These are phyloP conservation scores for Neoboletus subvelutipes DNA, from an alignment of 768 basidiomycete species.

Conservation along the genomic window DNA sequence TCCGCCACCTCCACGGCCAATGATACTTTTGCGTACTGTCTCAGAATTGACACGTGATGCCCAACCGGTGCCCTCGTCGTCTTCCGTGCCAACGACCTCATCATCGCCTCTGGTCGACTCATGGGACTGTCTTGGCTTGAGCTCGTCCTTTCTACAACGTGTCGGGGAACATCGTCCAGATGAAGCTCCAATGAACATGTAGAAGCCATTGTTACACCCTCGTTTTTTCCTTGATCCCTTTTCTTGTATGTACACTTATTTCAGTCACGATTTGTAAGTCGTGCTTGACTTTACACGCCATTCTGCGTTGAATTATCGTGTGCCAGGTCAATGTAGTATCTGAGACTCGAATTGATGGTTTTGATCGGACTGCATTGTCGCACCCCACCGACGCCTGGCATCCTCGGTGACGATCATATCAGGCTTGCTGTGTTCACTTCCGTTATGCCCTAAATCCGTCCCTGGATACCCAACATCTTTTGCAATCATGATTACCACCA, in stretches of 20 bases:
- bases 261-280: not conserved
- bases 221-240: not conserved
- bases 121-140: slow-evolving; percentile 21
- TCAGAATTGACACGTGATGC: slow-evolving; percentile 23
- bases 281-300: not conserved
- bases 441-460: too few relatives aligned
- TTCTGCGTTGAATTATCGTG: not conserved
- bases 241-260: not conserved
- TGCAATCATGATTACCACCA: not conserved
- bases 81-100: not conserved
- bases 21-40: slow-evolving; percentile 21
- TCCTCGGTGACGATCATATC: not conserved
- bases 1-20: slow-evolving; percentile 13
- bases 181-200: not conserved
- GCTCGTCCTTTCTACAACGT: slow-evolving; percentile 20
- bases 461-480: too few relatives aligned
- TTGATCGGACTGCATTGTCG: not conserved
- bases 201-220: not conserved
- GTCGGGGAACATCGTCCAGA: slow-evolving; percentile 1
- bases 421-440: slow-evolving; percentile 8
- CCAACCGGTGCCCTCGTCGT: not conserved
- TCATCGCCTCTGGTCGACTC: slow-evolving; percentile 6
- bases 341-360: not conserved
- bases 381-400: not conserved
- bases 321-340: not conserved